Conservation (phyloP, 1,139 yeast genomes). For the Starmera stellimalicola region DNA sequence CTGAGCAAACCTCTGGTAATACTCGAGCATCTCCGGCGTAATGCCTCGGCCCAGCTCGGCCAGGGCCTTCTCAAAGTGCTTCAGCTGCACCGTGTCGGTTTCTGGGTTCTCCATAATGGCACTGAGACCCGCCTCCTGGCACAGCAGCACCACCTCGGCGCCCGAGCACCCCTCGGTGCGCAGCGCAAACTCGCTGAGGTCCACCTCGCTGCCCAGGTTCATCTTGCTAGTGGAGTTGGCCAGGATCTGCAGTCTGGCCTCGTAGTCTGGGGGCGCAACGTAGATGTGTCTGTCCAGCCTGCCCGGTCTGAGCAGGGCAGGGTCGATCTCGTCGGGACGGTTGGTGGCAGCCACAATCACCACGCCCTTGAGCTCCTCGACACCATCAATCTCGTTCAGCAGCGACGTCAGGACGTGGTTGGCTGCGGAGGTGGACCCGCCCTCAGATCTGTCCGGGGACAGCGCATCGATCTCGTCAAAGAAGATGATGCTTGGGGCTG, state of each 20-base stretch:
- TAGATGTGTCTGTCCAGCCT: conserved; percentile 86
- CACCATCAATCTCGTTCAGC: conserved; percentile 92
- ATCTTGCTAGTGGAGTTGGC: conserved; percentile 56
- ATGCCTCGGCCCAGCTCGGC: conserved; percentile 64
- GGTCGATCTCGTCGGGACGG: conserved; percentile 85
- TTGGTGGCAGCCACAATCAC: conserved; percentile 93
- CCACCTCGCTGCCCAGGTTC: conserved; percentile 32
- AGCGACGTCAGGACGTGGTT: conserved; percentile 83
- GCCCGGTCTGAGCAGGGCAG: conserved; percentile 90
- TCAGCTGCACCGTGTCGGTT: conserved; percentile 41
- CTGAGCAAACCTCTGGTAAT: conserved; percentile 64
- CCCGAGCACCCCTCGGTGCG: conserved; percentile 89
- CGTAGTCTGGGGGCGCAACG: conserved; percentile 82
- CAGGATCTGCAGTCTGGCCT: conserved; percentile 71
- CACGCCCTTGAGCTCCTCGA: conserved; percentile 87
- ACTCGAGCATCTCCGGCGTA: conserved; percentile 72
- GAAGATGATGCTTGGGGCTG: conserved; percentile 85
- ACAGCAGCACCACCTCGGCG: conserved; percentile 83
- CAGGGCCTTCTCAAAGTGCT: conserved; percentile 69
- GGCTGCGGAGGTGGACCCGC: conserved; percentile 59
- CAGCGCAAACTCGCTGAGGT: conserved; percentile 44
- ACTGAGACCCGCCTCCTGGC: conserved; percentile 91
- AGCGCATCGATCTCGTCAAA: conserved; percentile 95
- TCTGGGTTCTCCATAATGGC: conserved; percentile 75
- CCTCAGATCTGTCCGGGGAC: conserved; percentile 61